Evolutionary conservation across 2,329 filamentous ascomycete species (phyloP), one percentile per base, ranked within the genome.

Genomic region (Trichothecium roseum): DNA sequence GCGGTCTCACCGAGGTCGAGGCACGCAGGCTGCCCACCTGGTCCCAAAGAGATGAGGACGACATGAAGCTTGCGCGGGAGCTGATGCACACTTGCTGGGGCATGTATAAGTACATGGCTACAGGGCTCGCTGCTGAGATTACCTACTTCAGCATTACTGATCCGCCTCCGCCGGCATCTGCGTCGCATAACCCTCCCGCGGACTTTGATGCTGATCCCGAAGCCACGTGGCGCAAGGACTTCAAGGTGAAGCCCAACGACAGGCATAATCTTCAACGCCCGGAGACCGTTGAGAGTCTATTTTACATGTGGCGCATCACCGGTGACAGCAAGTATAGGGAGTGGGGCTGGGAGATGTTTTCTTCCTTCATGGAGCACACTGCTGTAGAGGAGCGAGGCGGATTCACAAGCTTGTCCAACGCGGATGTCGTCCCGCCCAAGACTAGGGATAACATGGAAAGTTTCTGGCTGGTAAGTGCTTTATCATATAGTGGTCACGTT

Each of bases 281-380:
- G 0, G 91, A 98, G 64, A 95, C 91, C 0, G 80, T 95, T n/a
- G 91, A 98, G 63, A 88, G 80, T 40, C 64, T 98, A 41, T 88
- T 98, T 52, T 94, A 96, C 64, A 94, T 98, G 87, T 98, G 89
- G 83, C 81, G 91, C 42, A 94, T 98, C 56, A 98, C 91, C 1
- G 85, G 84, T 18, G 88, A 98, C 42, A 67, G 74, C 28, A 81
- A 78, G 45, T 98, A 98, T 59, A 76, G 91, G 18, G 78, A 95
- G 50, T 96, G 89, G 89, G 91, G 91, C 12, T 98, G 91, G 91
- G 81, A 94, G 48, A 96, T 98, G 80, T 98, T 98, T 64, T 79
- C 85, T 55, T 78, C 81, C 1, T 98, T 98, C 54, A 69, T 89
- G 58, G 81, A 86, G 50, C 73, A 94, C 58, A 94, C 85, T 1